Percentiles rank a stretch among this genome's conserved stretches.
Evolutionary conservation across 2,329 filamentous ascomycete species (phyloP).

Genomic region (Capronia epimyces): DNA sequence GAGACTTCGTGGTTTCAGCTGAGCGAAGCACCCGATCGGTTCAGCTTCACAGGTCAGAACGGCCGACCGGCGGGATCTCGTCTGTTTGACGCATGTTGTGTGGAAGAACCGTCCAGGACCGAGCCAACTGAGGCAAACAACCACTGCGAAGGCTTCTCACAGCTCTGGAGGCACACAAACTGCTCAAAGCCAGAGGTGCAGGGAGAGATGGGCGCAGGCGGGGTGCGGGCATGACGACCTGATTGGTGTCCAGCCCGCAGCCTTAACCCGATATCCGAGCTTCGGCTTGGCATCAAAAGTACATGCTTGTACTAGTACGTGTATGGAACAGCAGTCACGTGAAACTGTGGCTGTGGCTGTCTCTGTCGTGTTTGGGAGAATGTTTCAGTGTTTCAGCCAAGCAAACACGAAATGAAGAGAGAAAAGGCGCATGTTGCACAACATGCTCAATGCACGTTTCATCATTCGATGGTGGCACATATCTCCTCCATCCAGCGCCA

Average conservation of each 20-base stretch:
- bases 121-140: too few species aligned
- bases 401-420: neutral
- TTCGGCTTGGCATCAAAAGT: constrained; percentile 4
- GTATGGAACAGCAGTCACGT: neutral
- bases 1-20: too few species aligned
- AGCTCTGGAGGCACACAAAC: too few species aligned
- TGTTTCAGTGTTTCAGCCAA: neutral
- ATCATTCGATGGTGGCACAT: neutral
- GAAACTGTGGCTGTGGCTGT: too few species aligned
- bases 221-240: neutral
- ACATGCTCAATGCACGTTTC: neutral
- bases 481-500: too few species aligned
- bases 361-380: too few species aligned
- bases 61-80: too few species aligned
- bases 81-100: too few species aligned
- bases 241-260: neutral
- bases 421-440: neutral
- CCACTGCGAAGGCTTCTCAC: too few species aligned
- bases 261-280: neutral
- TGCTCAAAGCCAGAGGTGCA: neutral
- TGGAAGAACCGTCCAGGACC: too few species aligned
- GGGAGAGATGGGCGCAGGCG: neutral
- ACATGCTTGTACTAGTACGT: neutral
- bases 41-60: too few species aligned
- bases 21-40: too few species aligned